Percentiles rank a stretch among this genome's conserved stretches.
phyloP scores from a whole-genome alignment of 2,329 filamentous ascomycete genomes.

The Talaromyces sp. region DNA sequence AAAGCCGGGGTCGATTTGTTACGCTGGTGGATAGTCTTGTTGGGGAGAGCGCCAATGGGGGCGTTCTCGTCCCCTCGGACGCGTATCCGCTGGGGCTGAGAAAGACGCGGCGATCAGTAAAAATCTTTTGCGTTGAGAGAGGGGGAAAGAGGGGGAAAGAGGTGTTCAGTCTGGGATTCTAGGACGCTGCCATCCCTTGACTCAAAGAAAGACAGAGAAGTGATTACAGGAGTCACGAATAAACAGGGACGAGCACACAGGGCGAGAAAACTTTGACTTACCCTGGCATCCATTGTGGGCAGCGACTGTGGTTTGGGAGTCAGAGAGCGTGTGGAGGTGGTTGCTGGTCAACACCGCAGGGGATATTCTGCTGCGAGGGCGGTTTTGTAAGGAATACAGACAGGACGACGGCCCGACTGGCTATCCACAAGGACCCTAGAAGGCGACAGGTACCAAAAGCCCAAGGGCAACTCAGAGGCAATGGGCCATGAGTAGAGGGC shows the following conservation, averaged over 20 bases:
- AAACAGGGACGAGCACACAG: conserved; percentile 10
- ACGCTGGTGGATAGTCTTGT: conserved; percentile 66
- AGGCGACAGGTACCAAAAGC: background rate
- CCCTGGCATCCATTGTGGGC: conserved; percentile 43
- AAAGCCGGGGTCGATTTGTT: conserved; percentile 71
- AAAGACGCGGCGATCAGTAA: background rate
- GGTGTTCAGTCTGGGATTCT: background rate
- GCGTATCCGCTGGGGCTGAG: conserved; percentile 65
- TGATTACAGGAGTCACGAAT: background rate
- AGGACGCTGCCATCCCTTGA: background rate
- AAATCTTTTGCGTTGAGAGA: background rate
- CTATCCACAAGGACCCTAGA: background rate
- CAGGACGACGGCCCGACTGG: background rate
- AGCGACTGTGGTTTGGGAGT: background rate
- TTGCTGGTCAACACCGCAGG: background rate
- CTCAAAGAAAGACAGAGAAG: background rate
- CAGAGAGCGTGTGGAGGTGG: background rate
- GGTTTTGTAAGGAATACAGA: background rate
- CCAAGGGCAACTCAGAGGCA: background rate
- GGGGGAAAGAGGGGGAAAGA: background rate
- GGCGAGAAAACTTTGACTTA: conserved; percentile 23
- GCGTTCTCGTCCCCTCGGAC: conserved; percentile 67
- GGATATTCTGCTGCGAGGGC: background rate
- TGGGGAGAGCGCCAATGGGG: conserved; percentile 42
- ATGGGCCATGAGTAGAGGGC: background rate